Conservation (phyloP, 75 land plant species). For the Cunninghamia lanceolata region DNA sequence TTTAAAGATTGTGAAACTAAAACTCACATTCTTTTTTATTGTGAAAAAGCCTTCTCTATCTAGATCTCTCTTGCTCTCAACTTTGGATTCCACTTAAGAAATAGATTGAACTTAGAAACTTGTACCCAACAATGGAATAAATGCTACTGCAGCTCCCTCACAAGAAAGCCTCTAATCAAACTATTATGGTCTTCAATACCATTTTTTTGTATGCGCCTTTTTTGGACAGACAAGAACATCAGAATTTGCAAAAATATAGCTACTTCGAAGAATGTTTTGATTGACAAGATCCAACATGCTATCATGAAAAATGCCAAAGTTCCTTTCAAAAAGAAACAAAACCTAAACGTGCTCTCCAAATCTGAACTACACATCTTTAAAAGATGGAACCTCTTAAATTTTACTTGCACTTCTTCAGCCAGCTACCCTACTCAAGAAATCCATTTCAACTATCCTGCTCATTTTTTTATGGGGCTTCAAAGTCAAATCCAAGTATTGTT, state of each 20-base stretch:
- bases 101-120: not conserved
- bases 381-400: no score
- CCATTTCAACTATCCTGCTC: no score
- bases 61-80: not conserved
- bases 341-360: not conserved
- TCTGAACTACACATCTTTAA: no score
- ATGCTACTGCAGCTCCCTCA: not conserved
- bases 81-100: not conserved
- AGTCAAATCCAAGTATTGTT: no score
- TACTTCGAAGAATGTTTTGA: not conserved
- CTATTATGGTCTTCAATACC: not conserved
- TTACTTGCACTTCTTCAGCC: no score
- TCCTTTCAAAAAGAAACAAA: no score
- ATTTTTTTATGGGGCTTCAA: no score
- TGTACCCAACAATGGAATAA: not conserved
- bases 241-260: not conserved
- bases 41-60: not conserved
- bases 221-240: not conserved
- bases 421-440: no score
- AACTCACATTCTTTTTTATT: not conserved
- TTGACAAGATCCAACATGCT: not conserved
- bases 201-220: not conserved
- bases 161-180: not conserved
- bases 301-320: no score
- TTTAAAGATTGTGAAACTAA: not conserved